Percentiles rank a stretch among this genome's conserved stretches.
These are phyloP conservation scores for Pseudogymnoascus pannorum DNA, from an alignment of 2,329 filamentous ascomycete genomes.

Conservation along the genomic window DNA sequence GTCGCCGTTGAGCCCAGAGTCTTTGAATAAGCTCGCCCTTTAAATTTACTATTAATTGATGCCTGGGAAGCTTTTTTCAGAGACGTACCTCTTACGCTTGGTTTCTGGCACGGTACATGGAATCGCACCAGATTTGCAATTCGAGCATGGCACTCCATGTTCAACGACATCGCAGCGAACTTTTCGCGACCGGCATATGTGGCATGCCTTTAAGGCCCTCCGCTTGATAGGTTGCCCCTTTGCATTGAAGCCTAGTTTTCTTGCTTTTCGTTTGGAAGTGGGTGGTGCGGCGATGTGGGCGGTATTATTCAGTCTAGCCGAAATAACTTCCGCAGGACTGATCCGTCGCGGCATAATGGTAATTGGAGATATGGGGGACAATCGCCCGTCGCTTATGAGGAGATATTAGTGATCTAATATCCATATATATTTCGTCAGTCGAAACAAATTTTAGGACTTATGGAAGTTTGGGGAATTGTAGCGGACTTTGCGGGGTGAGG, in stretches of 20 bases:
- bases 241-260: not conserved
- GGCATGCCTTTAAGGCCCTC: not conserved
- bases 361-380: not conserved
- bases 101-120: not conserved
- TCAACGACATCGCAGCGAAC: conserved; percentile 2
- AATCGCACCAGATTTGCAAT: conserved; percentile 3
- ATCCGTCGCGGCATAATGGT: not conserved
- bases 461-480: not conserved
- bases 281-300: not conserved
- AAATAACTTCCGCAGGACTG: not conserved
- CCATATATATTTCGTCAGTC: not conserved
- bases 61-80: not conserved
- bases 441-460: not conserved
- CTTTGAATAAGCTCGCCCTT: not conserved
- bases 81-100: not conserved
- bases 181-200: not conserved
- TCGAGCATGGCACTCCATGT: not conserved
- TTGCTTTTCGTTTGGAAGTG: not conserved
- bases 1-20: not conserved
- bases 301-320: not conserved
- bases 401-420: not conserved
- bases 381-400: not conserved
- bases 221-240: conserved; percentile 1
- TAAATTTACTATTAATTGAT: not conserved
- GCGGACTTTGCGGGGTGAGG: not conserved